Evolutionary conservation across 2,329 filamentous ascomycete species (phyloP), one percentile per base, ranked within the genome.

Genomic region (Huntiella moniliformis): DNA sequence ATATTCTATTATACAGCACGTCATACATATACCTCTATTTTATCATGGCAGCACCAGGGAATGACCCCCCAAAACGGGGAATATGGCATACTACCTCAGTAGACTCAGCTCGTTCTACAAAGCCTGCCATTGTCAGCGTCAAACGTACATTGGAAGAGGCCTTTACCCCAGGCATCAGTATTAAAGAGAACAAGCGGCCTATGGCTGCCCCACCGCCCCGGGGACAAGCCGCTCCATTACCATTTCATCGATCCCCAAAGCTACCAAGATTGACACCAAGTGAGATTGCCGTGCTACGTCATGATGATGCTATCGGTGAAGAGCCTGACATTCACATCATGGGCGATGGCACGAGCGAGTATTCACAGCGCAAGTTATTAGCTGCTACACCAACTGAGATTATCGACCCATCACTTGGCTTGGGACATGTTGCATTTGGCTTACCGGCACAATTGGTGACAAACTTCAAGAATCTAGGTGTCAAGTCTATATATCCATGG

Each of bases 401-500:
- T 10, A 50, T 59, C 22, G 71, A 79, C 52, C 67, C 71, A 6
- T 62, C 70, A 47, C 65, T 85, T 13, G 73, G 68, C 11, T 64
- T 87, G 28, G 67, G 68, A 4, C 73, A 85, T 57, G 63, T 70
- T 1, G 63, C 62, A 35, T 87, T 85, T 61, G 71, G 64, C 6
- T 63, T 87, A 11, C 75, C 79, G 2, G 52, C 60, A 0, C 59
- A 65, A 17, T 61, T 86, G 35, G 71, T 82, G 3, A 60, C 65
- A 13, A 86, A 85, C 54, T 71, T 86, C 54, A 67, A 66, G 41
- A 61, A 64, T 0, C 63, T 82, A 35, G 81, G 81, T n/a, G 79
- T 87, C 47, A 70, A 66, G 36, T 71, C 70, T 52, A 86, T 86
- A 49, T 86, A 86, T 54, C 77, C 79, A 2, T 87, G 82, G 82